Conservation (phyloP, 1,284 basidiomycete species). For the Inonotus obliquus region DNA sequence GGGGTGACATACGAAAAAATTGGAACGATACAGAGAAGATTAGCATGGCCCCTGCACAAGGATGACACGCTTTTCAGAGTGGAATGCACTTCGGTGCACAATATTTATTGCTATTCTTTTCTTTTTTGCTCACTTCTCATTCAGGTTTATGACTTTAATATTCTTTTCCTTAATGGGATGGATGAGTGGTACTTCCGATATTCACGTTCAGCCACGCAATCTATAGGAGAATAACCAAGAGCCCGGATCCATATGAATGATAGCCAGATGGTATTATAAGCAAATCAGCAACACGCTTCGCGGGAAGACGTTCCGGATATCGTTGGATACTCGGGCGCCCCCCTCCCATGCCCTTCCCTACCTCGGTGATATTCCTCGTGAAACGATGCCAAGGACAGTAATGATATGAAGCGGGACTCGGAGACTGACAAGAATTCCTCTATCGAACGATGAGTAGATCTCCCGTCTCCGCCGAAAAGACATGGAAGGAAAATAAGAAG, state of each 20-base stretch:
- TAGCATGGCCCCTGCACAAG: conserved; percentile 23
- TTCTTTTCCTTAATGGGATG: not conserved
- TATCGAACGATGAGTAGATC: not conserved
- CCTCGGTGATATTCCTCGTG: not conserved
- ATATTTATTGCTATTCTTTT: conserved; percentile 19
- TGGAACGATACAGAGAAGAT: conserved; percentile 23
- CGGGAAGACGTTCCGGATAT: not conserved
- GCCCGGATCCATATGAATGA: not conserved
- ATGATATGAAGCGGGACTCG: not conserved
- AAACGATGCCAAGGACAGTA: not conserved
- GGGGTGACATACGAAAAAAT: conserved; percentile 23
- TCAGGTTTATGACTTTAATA: not conserved
- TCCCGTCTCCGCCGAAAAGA: not conserved
- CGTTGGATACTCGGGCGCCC: too few species aligned
- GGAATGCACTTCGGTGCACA: conserved; percentile 22
- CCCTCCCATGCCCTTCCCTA: too few species aligned
- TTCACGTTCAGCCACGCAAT: not conserved
- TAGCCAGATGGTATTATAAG: not conserved
- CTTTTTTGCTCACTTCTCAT: not conserved
- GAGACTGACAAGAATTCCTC: not conserved
- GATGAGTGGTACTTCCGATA: too few species aligned
- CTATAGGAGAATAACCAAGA: not conserved
- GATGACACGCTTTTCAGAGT: conserved; percentile 23
- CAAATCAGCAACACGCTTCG: not conserved
- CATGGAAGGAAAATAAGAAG: not conserved